Evolutionary conservation across 2,329 filamentous ascomycete genomes (phyloP).

Genomic region (Aureobasidium sp.): DNA sequence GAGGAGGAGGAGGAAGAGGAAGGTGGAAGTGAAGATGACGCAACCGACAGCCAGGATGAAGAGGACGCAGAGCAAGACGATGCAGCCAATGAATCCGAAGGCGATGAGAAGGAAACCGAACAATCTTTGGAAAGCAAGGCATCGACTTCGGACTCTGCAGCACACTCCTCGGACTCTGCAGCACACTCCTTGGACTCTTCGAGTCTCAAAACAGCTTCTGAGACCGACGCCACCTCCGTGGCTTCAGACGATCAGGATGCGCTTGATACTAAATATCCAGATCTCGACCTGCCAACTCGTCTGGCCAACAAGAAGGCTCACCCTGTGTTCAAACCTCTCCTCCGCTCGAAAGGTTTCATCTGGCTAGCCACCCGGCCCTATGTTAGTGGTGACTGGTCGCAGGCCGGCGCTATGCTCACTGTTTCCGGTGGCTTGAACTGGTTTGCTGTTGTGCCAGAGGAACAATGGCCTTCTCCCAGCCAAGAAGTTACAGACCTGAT

Average conservation of each 20-base stretch:
- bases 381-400: constrained; percentile 52
- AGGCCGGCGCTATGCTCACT: constrained; percentile 56
- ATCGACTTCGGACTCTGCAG: constrained; percentile 18
- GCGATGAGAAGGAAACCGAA: constrained; percentile 19
- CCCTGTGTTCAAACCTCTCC: constrained; percentile 45
- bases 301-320: constrained; percentile 48
- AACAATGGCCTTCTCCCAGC: constrained; percentile 43
- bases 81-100: background rate
- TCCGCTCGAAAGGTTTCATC: constrained; percentile 56
- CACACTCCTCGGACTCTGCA: background rate
- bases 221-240: constrained; percentile 5
- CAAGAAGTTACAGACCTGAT: constrained; percentile 40
- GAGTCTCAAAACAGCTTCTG: background rate
- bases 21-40: constrained; percentile 17
- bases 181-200: background rate
- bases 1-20: constrained; percentile 23
- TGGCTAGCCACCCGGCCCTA: constrained; percentile 51
- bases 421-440: constrained; percentile 47
- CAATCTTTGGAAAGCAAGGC: background rate
- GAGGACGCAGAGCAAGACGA: constrained; percentile 12
- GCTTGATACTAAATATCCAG: constrained; percentile 4
- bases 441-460: constrained; percentile 49
- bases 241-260: background rate
- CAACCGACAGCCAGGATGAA: constrained; percentile 17
- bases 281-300: constrained; percentile 29